phyloP scores from a whole-genome alignment of 805 yeast genomes.

The Pichia californica region DNA sequence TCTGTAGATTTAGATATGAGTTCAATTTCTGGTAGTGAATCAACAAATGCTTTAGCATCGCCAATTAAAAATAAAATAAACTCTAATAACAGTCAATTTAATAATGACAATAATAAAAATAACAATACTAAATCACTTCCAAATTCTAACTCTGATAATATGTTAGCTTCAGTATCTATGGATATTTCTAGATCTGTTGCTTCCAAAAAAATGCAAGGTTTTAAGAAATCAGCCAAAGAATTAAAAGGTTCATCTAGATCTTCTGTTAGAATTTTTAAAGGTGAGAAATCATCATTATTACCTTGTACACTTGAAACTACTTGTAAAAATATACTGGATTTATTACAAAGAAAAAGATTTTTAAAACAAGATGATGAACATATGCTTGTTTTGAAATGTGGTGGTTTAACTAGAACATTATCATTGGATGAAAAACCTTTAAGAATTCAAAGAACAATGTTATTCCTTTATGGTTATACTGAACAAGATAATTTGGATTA shows the following conservation, averaged over 20 bases:
- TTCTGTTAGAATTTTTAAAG: slow-evolving; percentile 65
- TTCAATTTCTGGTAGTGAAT: too few relatives aligned
- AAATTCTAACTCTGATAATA: too few relatives aligned
- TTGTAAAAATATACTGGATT: slow-evolving; percentile 63
- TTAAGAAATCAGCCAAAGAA: slow-evolving; percentile 14
- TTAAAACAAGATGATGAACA: slow-evolving; percentile 64
- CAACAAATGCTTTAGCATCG: too few relatives aligned
- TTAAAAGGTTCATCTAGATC: slow-evolving; percentile 28
- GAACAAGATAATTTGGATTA: slow-evolving; percentile 71
- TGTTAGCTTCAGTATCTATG: too few relatives aligned
- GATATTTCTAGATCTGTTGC: too few relatives aligned
- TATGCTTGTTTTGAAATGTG: slow-evolving; percentile 68
- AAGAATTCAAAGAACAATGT: slow-evolving; percentile 64
- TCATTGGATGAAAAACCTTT: slow-evolving; percentile 72
- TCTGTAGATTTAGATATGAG: background rate
- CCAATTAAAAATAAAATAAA: too few relatives aligned
- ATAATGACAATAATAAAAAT: too few relatives aligned
- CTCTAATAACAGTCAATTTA: too few relatives aligned
- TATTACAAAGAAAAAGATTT: slow-evolving; percentile 73
- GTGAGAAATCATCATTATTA: slow-evolving; percentile 74
- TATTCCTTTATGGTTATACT: slow-evolving; percentile 71
- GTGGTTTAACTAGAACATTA: slow-evolving; percentile 67
- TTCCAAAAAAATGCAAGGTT: too few relatives aligned
- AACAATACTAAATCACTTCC: too few relatives aligned
- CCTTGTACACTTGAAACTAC: slow-evolving; percentile 75